Percentiles rank a stretch among this genome's conserved stretches.
These are phyloP conservation scores for Mycena belliarum DNA, from an alignment of 768 basidiomycete genomes.

Conservation along the genomic window DNA sequence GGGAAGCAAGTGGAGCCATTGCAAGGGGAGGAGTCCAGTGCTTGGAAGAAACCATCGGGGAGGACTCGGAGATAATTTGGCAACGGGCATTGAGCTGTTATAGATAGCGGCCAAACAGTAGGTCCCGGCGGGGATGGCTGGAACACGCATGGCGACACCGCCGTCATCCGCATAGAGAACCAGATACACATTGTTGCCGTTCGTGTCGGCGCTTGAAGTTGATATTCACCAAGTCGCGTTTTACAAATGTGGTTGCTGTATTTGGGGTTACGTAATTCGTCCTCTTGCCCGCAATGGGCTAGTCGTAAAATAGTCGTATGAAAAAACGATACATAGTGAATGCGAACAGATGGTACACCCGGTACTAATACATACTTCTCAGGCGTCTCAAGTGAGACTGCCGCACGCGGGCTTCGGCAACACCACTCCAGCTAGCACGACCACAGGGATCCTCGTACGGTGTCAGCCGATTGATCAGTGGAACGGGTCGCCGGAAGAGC, in stretches of 20 bases:
- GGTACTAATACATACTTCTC: constrained; percentile 27
- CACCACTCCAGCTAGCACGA: not conserved
- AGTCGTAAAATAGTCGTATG: not conserved
- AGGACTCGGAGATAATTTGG: not conserved
- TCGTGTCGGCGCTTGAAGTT: constrained; percentile 10
- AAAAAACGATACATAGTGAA: constrained; percentile 10
- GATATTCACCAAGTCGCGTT: not conserved
- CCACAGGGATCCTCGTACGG: not conserved
- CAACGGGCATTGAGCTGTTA: not conserved
- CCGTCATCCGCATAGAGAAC: not conserved
- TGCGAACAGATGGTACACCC: constrained; percentile 23
- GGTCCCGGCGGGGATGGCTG: not conserved
- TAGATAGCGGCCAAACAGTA: not conserved
- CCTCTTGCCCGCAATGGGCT: too few relatives aligned
- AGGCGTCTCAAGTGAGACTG: constrained; percentile 2
- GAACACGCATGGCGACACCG: not conserved
- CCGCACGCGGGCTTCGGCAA: not conserved
- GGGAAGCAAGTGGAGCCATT: constrained; percentile 13
- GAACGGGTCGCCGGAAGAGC: not conserved
- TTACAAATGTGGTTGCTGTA: not conserved
- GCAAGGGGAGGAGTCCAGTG: constrained; percentile 4
- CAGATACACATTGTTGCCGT: not conserved
- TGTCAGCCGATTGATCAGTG: not conserved
- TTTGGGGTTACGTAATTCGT: not conserved
- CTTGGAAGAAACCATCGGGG: constrained; percentile 16